These are phyloP conservation scores for Triangularia verruculosa DNA, from an alignment of 2,329 filamentous ascomycete genomes.

Conservation along the genomic window DNA sequence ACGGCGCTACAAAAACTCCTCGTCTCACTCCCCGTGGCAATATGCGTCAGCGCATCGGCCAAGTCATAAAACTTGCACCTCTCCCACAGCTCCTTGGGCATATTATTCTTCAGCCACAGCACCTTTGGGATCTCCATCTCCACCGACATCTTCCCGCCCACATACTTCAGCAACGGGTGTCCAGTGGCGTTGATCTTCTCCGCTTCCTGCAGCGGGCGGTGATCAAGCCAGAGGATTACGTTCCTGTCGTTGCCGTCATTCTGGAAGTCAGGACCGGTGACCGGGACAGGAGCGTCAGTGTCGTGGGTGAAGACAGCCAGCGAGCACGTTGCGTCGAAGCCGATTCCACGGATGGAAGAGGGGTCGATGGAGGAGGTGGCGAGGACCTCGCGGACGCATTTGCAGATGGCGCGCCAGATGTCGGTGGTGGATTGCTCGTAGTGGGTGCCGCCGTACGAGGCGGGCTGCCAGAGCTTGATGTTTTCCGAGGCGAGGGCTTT, in stretches of 20 bases:
- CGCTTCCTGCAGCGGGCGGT: slow-evolving; percentile 86
- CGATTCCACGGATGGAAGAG: slow-evolving; percentile 77
- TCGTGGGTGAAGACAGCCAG: slow-evolving; percentile 86
- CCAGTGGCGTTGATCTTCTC: slow-evolving; percentile 88
- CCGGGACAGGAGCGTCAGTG: slow-evolving; percentile 85
- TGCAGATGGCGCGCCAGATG: slow-evolving; percentile 94
- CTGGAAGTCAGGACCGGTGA: slow-evolving; percentile 83
- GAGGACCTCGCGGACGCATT: slow-evolving; percentile 79
- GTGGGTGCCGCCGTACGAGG: slow-evolving; percentile 52
- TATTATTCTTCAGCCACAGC: slow-evolving; percentile 97
- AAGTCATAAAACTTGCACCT: slow-evolving; percentile 97
- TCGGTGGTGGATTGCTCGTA: slow-evolving; percentile 98
- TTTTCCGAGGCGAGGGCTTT: slow-evolving; percentile 69
- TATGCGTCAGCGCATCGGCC: slow-evolving; percentile 85
- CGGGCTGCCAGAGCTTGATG: slow-evolving; percentile 77
- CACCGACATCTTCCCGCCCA: slow-evolving; percentile 96
- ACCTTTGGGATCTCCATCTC: slow-evolving; percentile 99
- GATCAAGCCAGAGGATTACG: slow-evolving; percentile 95
- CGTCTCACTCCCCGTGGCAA: slow-evolving; percentile 89
- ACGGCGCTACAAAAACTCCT: slow-evolving; percentile 94
- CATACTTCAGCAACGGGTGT: slow-evolving; percentile 91
- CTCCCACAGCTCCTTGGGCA: slow-evolving; percentile 86
- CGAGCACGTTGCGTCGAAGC: slow-evolving; percentile 98
- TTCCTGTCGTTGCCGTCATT: slow-evolving; percentile 83
- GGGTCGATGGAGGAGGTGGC: slow-evolving; percentile 77